Evolutionary conservation across 345 rosid genomes (phyloP).

Genomic region (Luvunga scandens): DNA sequence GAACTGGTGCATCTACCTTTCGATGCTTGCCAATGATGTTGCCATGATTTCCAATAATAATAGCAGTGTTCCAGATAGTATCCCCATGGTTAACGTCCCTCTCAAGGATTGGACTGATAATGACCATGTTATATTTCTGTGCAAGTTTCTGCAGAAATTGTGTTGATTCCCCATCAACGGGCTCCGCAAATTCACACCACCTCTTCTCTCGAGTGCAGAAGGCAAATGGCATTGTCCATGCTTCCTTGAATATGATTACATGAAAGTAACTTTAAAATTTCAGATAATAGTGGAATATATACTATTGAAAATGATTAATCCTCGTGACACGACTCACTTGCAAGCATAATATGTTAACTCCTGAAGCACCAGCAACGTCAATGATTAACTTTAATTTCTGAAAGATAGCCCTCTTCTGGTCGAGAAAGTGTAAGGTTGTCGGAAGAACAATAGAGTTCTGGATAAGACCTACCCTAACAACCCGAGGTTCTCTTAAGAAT

Average conservation of each 20-base stretch:
- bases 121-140: constrained; percentile 79
- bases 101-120: constrained; percentile 86
- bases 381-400: constrained; percentile 71
- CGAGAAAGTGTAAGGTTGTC: constrained; percentile 61
- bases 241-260: constrained; percentile 51
- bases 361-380: constrained; percentile 84
- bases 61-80: constrained; percentile 89
- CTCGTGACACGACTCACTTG: constrained; percentile 40
- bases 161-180: constrained; percentile 80
- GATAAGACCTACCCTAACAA: constrained; percentile 87
- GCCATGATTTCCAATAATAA: constrained; percentile 83
- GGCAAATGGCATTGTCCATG: constrained; percentile 98
- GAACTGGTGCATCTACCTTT: constrained; percentile 46
- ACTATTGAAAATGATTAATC: background rate
- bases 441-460: constrained; percentile 88
- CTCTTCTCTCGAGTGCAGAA: constrained; percentile 94
- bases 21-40: constrained; percentile 92
- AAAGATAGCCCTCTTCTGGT: constrained; percentile 65
- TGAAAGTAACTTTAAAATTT: background rate
- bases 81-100: constrained; percentile 90
- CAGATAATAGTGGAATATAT: background rate
- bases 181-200: constrained; percentile 98
- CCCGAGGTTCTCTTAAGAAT: constrained; percentile 61
- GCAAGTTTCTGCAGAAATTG: constrained; percentile 79
- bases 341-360: constrained; percentile 87